Percentiles rank a stretch among this genome's conserved stretches.
These are phyloP conservation scores for Nadsonia commutata DNA, from an alignment of 1,139 yeast genomes.

Conservation along the genomic window DNA sequence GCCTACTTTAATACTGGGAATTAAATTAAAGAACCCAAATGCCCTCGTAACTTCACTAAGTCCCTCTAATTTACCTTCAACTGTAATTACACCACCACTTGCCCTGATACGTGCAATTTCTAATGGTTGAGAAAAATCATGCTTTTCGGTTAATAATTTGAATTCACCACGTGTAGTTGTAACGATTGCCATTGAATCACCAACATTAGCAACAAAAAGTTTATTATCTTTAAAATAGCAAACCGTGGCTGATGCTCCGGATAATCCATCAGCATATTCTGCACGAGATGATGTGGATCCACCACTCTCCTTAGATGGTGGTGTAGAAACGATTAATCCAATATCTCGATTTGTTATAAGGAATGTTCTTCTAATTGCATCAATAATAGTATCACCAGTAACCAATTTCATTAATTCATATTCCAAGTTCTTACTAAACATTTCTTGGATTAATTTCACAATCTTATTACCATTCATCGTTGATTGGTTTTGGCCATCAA, in stretches of 20 bases:
- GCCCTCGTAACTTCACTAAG: slow-evolving; percentile 76
- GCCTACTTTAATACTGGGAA: slow-evolving; percentile 83
- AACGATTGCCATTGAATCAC: slow-evolving; percentile 75
- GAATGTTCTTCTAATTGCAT: slow-evolving; percentile 72
- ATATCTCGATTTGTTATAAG: slow-evolving; percentile 70
- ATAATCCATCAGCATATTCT: slow-evolving; percentile 43
- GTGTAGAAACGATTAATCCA: slow-evolving; percentile 31
- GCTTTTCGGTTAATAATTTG: slow-evolving; percentile 56
- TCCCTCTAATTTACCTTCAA: slow-evolving; percentile 77
- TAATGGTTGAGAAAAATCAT: slow-evolving; percentile 64
- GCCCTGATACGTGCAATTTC: slow-evolving; percentile 84
- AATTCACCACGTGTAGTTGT: slow-evolving; percentile 75
- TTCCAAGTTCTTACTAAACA: slow-evolving; percentile 48
- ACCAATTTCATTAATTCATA: slow-evolving; percentile 44
- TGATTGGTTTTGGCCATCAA: slow-evolving; percentile 64
- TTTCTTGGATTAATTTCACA: slow-evolving; percentile 60
- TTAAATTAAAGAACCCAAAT: slow-evolving; percentile 72
- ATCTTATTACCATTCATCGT: slow-evolving; percentile 36
- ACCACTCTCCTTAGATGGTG: slow-evolving; percentile 16
- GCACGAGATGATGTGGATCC: slow-evolving; percentile 21
- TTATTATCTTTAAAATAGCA: slow-evolving; percentile 59
- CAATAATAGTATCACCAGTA: slow-evolving; percentile 30
- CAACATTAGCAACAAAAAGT: slow-evolving; percentile 75
- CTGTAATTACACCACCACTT: slow-evolving; percentile 81
- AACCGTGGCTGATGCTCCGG: slow-evolving; percentile 82